Conservation (phyloP, 805 yeast species). For the Candida ortonii region DNA sequence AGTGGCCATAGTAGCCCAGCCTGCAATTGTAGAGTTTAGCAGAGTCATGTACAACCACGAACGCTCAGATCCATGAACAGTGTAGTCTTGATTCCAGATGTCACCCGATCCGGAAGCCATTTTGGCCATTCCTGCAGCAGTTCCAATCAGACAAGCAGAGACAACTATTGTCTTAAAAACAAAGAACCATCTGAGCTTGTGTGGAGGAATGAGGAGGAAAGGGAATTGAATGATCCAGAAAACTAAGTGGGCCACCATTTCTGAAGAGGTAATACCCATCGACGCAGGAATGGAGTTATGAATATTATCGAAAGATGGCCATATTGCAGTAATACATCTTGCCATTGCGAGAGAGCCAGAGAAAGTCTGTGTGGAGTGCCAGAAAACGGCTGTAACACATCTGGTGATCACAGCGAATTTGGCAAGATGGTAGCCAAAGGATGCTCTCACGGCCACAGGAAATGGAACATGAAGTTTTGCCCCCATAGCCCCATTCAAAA, state of each 20-base stretch:
- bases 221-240: conserved; percentile 34
- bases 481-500: conserved; percentile 32
- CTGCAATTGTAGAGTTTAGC: conserved; percentile 33
- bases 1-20: conserved; percentile 36
- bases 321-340: conserved; percentile 27
- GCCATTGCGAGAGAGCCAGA: conserved; percentile 31
- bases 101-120: conserved; percentile 28
- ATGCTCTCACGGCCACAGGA: conserved; percentile 33
- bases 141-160: conserved; percentile 26
- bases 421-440: conserved; percentile 33
- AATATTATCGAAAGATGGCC: conserved; percentile 27
- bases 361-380: conserved; percentile 28
- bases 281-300: conserved; percentile 28
- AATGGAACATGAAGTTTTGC: conserved; percentile 36
- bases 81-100: conserved; percentile 20
- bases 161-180: conserved; percentile 32
- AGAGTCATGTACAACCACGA: conserved; percentile 28
- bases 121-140: conserved; percentile 34
- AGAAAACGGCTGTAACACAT: conserved; percentile 32
- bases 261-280: conserved; percentile 27
- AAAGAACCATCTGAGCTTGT: conserved; percentile 36
- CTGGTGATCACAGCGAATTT: conserved; percentile 32
- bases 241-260: conserved; percentile 33
- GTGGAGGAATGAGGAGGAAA: conserved; percentile 31
- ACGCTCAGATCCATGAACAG: conserved; percentile 24